Evolutionary conservation across 2,329 filamentous ascomycete species (phyloP), one percentile per base, ranked within the genome.

Genomic region (Sclerotinia glacialis): DNA sequence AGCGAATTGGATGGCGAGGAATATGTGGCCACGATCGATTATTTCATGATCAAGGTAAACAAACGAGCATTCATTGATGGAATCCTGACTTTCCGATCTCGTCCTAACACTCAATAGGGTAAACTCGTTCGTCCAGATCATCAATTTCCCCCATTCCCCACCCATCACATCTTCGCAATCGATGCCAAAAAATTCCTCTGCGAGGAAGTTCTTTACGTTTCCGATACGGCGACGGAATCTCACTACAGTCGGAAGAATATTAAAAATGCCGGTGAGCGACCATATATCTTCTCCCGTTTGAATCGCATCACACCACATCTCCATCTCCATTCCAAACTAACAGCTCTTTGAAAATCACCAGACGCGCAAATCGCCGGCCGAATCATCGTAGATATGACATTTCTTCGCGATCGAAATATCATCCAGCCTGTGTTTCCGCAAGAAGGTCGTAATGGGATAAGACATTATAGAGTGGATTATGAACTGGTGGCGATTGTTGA

Each of bases 171-270:
- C 8, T 72, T 69, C 26, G 49, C 40, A 28, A 28, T 67, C 1
- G 55, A 69, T 16, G 34, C 44, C n/a, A 26, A 60, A 21, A 23
- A 14, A n/a, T 63, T 72, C 1, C 34, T 65, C 8, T 72, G 70
- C 37, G 69, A 72, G 42, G 71, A 72, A 53, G 14, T 71, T 16
- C 53, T 72, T 6, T 71, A 67, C 49, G 71, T 71, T 23, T 64
- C 65, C 7, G 71, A 71, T 23, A 31, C 44, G 4, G 56, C 52
- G 1, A 70, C 68, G 2, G 63, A 68, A 37, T 67, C 68, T 11
- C 59, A 69, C 53, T 71, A 58, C 28, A 50, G 50, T 26, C 18
- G 58, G 0, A 59, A n/a, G 12, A 49, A 70, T 59, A 8, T 46
- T 4, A 46, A 40, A 31, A 71, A 71, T 54, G 66, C 56, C 47